phyloP scores from a whole-genome alignment of 1,284 basidiomycete genomes.

The Cerioporus squamosus region DNA sequence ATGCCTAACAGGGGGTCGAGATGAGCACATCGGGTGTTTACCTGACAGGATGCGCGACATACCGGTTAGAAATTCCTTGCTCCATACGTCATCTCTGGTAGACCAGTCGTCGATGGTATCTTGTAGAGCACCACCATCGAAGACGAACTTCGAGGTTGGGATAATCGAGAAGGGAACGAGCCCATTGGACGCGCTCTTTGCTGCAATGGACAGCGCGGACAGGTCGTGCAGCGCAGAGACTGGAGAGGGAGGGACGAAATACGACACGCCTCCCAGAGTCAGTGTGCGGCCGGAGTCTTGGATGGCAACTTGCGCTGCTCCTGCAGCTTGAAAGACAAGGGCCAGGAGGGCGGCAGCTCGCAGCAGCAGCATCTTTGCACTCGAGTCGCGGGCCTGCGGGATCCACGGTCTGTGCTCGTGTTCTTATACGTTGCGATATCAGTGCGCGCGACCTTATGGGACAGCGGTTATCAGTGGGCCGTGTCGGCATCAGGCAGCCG shows the following conservation, averaged over 20 bases:
- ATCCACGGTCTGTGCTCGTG: too few species aligned
- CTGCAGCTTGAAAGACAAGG: background rate
- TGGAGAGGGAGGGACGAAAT: constrained; percentile 32
- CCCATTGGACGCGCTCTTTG: constrained; percentile 7
- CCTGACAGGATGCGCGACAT: background rate
- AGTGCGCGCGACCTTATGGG: too few species aligned
- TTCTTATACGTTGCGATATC: too few species aligned
- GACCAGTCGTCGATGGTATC: constrained; percentile 22
- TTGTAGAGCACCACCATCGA: constrained; percentile 25
- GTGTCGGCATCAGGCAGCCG: too few species aligned
- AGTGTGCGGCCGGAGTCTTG: constrained; percentile 28
- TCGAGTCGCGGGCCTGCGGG: too few species aligned
- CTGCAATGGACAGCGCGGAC: background rate
- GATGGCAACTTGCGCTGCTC: constrained; percentile 11
- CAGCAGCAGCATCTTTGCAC: background rate
- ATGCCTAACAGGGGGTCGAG: constrained; percentile 18
- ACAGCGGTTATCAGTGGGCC: too few species aligned
- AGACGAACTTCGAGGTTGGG: constrained; percentile 17
- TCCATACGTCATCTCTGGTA: constrained; percentile 34
- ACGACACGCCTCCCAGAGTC: constrained; percentile 28
- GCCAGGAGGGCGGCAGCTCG: background rate
- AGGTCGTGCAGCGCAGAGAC: constrained; percentile 28
- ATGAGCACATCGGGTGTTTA: background rate
- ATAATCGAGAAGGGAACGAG: constrained; percentile 35
- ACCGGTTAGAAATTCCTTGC: constrained; percentile 31